phyloP scores from a whole-genome alignment of 2,329 filamentous ascomycete species.

The Orbilia javanica region DNA sequence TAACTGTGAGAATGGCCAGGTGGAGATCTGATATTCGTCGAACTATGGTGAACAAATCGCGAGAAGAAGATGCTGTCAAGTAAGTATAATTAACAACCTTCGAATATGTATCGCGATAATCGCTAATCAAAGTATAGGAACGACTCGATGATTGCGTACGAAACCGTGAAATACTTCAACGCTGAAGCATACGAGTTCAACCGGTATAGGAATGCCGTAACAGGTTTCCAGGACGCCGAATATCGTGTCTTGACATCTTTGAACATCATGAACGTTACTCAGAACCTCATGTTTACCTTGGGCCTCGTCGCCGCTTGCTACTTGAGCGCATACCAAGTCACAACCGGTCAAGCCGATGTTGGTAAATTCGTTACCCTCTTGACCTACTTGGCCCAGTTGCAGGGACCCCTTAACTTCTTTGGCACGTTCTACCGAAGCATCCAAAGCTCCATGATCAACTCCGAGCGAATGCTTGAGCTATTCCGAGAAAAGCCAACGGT shows the following conservation, averaged over 20 bases:
- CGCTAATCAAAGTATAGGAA: slow-evolving; percentile 69
- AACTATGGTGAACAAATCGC: slow-evolving; percentile 92
- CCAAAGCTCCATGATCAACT: slow-evolving; percentile 96
- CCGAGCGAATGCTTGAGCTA: slow-evolving; percentile 91
- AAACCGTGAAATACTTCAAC: slow-evolving; percentile 93
- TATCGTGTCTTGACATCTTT: slow-evolving; percentile 81
- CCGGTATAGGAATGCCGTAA: slow-evolving; percentile 78
- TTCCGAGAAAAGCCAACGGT: slow-evolving; percentile 97
- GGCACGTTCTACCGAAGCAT: slow-evolving; percentile 96
- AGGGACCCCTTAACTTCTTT: slow-evolving; percentile 84
- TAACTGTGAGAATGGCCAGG: slow-evolving; percentile 95
- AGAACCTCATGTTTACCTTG: slow-evolving; percentile 82
- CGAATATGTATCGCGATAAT: not conserved
- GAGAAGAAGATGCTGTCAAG: slow-evolving; percentile 97
- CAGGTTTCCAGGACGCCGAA: slow-evolving; percentile 79
- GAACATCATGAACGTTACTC: slow-evolving; percentile 83
- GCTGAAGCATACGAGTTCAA: slow-evolving; percentile 83
- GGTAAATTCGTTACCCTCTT: slow-evolving; percentile 80
- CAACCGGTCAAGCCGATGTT: slow-evolving; percentile 74
- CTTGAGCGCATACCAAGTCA: slow-evolving; percentile 82
- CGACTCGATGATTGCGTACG: slow-evolving; percentile 98
- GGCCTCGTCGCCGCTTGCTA: slow-evolving; percentile 79
- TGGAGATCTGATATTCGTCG: slow-evolving; percentile 91
- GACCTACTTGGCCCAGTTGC: slow-evolving; percentile 82
- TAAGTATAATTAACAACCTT: slow-evolving; percentile 64